phyloP scores from a whole-genome alignment of 768 basidiomycete species.

The Cystobasidium tubakii region DNA sequence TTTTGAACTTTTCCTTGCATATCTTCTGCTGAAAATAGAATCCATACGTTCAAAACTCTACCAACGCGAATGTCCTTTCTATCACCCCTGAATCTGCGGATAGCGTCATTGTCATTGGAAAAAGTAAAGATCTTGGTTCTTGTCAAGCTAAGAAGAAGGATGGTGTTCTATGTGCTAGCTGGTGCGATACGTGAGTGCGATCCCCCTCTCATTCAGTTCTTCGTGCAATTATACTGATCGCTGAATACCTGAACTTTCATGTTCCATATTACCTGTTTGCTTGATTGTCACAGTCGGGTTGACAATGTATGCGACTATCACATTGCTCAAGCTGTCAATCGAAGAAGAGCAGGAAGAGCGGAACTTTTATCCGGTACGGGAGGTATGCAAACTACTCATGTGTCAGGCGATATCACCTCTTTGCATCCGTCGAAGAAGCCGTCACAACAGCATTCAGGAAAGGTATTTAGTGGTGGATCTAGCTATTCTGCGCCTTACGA shows the following conservation, averaged over 20 bases:
- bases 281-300: constrained; percentile 58
- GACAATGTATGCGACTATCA: constrained; percentile 86
- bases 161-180: constrained; percentile 72
- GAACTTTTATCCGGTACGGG: constrained; percentile 55
- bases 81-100: constrained; percentile 75
- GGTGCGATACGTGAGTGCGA: constrained; percentile 66
- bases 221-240: no score
- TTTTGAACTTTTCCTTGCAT: no score
- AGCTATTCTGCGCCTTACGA: constrained; percentile 14
- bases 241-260: neutral
- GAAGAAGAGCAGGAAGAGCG: constrained; percentile 65
- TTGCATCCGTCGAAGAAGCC: neutral
- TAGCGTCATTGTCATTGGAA: constrained; percentile 76
- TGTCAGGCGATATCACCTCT: constrained; percentile 1
- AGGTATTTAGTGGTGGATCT: neutral
- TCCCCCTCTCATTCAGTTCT: no score
- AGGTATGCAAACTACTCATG: constrained; percentile 13
- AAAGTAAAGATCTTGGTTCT: constrained; percentile 77
- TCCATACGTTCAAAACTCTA: constrained; percentile 56
- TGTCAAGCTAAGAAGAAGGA: constrained; percentile 72
- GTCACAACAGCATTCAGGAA: neutral
- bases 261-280: neutral
- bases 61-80: constrained; percentile 72
- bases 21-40: constrained; percentile 47
- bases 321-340: constrained; percentile 70